Evolutionary conservation across 192 early-diverging fungal species (phyloP).

Genomic region (Backusella morwellensis): DNA sequence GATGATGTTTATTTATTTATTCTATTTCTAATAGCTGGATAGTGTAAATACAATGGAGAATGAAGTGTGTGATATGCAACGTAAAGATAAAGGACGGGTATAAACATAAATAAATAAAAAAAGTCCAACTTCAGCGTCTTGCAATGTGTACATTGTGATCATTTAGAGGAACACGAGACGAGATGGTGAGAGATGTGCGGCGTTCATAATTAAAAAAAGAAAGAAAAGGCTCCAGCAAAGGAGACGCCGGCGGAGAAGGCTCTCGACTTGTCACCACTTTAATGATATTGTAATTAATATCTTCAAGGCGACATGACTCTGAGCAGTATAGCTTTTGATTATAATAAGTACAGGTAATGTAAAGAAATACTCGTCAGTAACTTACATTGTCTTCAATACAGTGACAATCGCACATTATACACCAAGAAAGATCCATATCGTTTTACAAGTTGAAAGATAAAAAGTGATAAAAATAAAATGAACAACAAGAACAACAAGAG

Average conservation of each 20-base stretch:
- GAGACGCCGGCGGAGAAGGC: conserved; percentile 8
- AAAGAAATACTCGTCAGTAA: neutral
- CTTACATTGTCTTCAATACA: conserved; percentile 12
- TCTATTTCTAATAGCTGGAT: neutral
- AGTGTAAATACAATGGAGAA: neutral
- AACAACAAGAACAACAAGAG: neutral
- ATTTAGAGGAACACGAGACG: neutral
- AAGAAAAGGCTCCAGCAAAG: conserved; percentile 3
- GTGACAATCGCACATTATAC: conserved; percentile 12
- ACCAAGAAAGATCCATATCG: conserved; percentile 18
- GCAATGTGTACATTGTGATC: neutral
- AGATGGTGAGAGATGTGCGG: conserved; percentile 11
- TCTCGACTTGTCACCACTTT: neutral
- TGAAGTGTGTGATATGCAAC: neutral
- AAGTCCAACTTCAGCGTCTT: neutral
- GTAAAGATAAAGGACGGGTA: neutral
- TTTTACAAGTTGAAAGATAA: neutral
- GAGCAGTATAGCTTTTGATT: conserved; percentile 1
- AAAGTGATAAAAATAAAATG: neutral
- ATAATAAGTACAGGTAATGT: neutral
- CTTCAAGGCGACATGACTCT: conserved; percentile 13
- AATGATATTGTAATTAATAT: neutral
- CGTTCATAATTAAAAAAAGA: conserved; percentile 7
- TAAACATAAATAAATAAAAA: neutral
- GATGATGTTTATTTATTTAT: neutral